phyloP scores from a whole-genome alignment of 1,284 basidiomycete species.

The Singerocomus inundabilis region DNA sequence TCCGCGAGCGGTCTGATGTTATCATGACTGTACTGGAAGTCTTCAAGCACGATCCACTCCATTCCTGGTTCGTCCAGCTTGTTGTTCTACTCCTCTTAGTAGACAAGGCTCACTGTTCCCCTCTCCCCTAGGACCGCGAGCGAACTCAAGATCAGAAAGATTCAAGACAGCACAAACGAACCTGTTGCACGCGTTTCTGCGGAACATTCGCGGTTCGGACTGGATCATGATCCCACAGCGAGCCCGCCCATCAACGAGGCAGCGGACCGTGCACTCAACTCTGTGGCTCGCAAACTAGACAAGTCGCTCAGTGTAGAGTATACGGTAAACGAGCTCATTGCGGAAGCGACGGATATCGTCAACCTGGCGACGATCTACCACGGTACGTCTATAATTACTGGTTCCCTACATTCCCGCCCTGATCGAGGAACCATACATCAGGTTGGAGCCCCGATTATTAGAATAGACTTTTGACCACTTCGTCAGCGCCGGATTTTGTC shows the following conservation, averaged over 20 bases:
- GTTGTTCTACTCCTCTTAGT: neutral
- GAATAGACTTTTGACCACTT: slow-evolving; percentile 4
- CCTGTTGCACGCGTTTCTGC: slow-evolving; percentile 16
- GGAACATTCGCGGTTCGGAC: slow-evolving; percentile 30
- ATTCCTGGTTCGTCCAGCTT: slow-evolving; percentile 70
- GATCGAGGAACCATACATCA: slow-evolving; percentile 15
- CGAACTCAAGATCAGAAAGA: slow-evolving; percentile 65
- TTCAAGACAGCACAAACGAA: slow-evolving; percentile 42
- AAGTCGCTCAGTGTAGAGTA: slow-evolving; percentile 87
- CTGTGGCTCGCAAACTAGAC: slow-evolving; percentile 81
- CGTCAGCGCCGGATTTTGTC: slow-evolving; percentile 1
- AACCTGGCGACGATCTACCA: slow-evolving; percentile 80
- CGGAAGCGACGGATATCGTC: slow-evolving; percentile 78
- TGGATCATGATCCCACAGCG: slow-evolving; percentile 54
- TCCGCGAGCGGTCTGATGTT: slow-evolving; percentile 81
- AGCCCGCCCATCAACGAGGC: slow-evolving; percentile 76
- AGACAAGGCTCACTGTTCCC: neutral
- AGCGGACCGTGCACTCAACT: slow-evolving; percentile 84
- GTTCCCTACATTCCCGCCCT: neutral
- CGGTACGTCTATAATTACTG: slow-evolving; percentile 45
- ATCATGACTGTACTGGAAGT: slow-evolving; percentile 96
- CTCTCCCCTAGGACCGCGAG: slow-evolving; percentile 60
- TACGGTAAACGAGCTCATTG: slow-evolving; percentile 90
- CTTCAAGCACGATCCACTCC: slow-evolving; percentile 94
- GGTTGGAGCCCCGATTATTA: slow-evolving; percentile 41